These are phyloP conservation scores for Punctularia strigosozonata DNA, from an alignment of 768 basidiomycete species.

Conservation along the genomic window DNA sequence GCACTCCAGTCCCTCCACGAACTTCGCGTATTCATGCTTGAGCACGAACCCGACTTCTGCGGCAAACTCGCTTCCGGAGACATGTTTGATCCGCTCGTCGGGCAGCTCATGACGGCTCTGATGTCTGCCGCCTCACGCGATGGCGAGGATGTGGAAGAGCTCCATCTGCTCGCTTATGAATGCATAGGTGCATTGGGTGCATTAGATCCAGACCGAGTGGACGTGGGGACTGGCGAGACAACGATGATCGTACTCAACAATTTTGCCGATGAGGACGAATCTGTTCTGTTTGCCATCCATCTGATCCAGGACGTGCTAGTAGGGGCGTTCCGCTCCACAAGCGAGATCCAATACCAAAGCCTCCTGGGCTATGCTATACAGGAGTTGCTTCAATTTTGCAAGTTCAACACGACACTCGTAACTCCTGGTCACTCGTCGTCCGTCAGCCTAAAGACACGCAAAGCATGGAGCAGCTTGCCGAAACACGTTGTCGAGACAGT, in stretches of 20 bases:
- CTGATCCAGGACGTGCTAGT: constrained; percentile 81
- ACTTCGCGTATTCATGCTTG: constrained; percentile 51
- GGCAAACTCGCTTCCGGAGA: constrained; percentile 68
- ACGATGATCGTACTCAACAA: constrained; percentile 70
- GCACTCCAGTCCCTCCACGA: constrained; percentile 65
- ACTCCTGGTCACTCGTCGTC: constrained; percentile 34
- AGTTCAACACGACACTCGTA: constrained; percentile 71
- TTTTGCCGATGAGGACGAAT: constrained; percentile 70
- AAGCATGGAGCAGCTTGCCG: constrained; percentile 69
- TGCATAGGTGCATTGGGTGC: constrained; percentile 90
- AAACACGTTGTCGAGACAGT: constrained; percentile 80
- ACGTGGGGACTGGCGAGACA: constrained; percentile 43
- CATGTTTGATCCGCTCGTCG: constrained; percentile 68
- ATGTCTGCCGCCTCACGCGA: constrained; percentile 67
- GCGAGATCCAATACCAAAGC: constrained; percentile 86
- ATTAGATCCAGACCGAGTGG: constrained; percentile 87
- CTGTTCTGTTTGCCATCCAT: constrained; percentile 69
- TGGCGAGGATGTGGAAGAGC: constrained; percentile 55
- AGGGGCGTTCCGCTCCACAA: constrained; percentile 83
- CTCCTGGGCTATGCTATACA: constrained; percentile 88
- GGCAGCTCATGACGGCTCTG: constrained; percentile 53
- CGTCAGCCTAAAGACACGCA: constrained; percentile 53
- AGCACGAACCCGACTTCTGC: constrained; percentile 39
- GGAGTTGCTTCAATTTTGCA: constrained; percentile 78
- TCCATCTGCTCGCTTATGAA: constrained; percentile 70